phyloP scores from a whole-genome alignment of 2,329 filamentous ascomycete genomes.

The Penicillium frequentans region DNA sequence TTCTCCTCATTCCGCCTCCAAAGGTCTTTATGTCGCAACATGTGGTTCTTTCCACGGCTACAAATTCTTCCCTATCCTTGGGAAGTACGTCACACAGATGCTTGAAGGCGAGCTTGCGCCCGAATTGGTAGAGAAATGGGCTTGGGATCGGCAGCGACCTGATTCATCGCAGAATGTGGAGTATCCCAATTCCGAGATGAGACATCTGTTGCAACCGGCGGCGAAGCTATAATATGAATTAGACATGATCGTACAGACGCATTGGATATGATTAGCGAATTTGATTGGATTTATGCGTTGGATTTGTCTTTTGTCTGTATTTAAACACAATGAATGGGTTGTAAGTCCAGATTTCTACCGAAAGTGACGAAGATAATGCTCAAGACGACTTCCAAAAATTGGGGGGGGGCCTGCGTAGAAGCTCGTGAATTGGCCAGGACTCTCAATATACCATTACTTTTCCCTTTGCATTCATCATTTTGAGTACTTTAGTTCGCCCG shows the following conservation, averaged over 20 bases:
- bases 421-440: neutral
- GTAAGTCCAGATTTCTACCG: neutral
- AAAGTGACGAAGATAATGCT: too few species aligned
- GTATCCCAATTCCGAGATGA: constrained; percentile 60
- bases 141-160: constrained; percentile 56
- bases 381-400: too few species aligned
- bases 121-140: constrained; percentile 28
- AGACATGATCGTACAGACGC: neutral
- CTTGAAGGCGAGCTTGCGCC: constrained; percentile 24
- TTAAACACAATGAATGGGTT: neutral
- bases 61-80: constrained; percentile 33
- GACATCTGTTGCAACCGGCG: constrained; percentile 47
- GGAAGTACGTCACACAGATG: constrained; percentile 31
- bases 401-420: too few species aligned
- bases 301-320: too few species aligned
- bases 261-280: neutral
- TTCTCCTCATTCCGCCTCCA: constrained; percentile 44
- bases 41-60: constrained; percentile 31
- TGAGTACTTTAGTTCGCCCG: neutral
- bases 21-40: constrained; percentile 45
- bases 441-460: neutral
- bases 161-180: constrained; percentile 54
- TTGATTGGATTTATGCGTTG: neutral
- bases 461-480: neutral
- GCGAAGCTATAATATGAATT: constrained; percentile 27